Evolutionary conservation across 148 eudicot genomes (phyloP).

Genomic region (Silene latifolia): DNA sequence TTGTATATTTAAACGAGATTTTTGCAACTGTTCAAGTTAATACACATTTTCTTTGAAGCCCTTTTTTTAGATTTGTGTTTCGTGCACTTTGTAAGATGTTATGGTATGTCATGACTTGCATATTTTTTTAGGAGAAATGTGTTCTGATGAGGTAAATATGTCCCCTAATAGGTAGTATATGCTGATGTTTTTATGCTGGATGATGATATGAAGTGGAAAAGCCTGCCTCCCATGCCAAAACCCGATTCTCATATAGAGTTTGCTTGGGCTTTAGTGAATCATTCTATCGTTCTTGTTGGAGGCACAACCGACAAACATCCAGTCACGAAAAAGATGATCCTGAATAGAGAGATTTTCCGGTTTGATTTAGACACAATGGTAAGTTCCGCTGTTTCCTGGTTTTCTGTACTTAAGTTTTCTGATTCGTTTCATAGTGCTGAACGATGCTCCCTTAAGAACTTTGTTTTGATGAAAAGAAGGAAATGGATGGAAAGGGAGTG

Average conservation of each 20-base stretch:
- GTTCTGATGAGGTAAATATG: background rate
- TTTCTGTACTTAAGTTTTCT: background rate
- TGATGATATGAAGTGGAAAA: slow-evolving; percentile 96
- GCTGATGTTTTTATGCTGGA: slow-evolving; percentile 89
- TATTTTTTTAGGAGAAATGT: background rate
- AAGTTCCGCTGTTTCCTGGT: slow-evolving; percentile 9
- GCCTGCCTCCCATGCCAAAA: slow-evolving; percentile 89
- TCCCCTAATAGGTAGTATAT: slow-evolving; percentile 60
- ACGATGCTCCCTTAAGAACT: background rate
- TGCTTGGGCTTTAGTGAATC: slow-evolving; percentile 80
- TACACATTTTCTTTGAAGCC: background rate
- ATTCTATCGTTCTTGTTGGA: slow-evolving; percentile 73
- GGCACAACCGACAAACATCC: slow-evolving; percentile 99
- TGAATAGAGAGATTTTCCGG: slow-evolving; percentile 71
- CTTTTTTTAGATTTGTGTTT: background rate
- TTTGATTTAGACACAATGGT: slow-evolving; percentile 78
- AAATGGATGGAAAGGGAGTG: background rate
- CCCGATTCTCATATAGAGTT: slow-evolving; percentile 98
- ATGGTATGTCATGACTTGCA: background rate
- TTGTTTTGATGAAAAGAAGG: background rate
- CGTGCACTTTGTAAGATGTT: slow-evolving; percentile 6
- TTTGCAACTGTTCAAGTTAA: background rate
- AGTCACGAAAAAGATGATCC: slow-evolving; percentile 74
- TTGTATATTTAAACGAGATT: background rate
- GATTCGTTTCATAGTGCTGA: background rate